These are phyloP conservation scores for Backusella westeae DNA, from an alignment of 192 early-diverging fungal genomes.

Conservation along the genomic window DNA sequence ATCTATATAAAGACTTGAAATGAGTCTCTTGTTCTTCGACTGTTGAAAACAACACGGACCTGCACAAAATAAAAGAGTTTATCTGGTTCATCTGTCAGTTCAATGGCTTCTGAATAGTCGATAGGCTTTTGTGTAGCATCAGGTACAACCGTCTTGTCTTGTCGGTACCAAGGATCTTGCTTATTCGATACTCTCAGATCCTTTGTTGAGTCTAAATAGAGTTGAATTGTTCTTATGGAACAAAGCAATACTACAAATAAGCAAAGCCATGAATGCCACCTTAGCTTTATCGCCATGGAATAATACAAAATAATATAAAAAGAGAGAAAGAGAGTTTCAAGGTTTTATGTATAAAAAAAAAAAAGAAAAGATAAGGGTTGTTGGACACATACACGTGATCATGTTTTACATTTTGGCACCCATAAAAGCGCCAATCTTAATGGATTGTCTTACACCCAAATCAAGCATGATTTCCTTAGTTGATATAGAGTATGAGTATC, in stretches of 20 bases:
- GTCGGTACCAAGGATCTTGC: constrained; percentile 6
- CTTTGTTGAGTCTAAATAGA: constrained; percentile 7
- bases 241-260: background rate
- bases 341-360: background rate
- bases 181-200: constrained; percentile 9
- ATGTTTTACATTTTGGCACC: constrained; percentile 53
- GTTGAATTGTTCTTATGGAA: background rate
- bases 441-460: constrained; percentile 72
- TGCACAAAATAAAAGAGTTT: constrained; percentile 73
- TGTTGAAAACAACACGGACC: constrained; percentile 25
- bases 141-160: background rate
- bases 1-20: constrained; percentile 43
- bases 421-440: constrained; percentile 72
- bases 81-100: constrained; percentile 34
- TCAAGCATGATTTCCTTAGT: constrained; percentile 76
- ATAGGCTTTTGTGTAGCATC: background rate
- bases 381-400: background rate
- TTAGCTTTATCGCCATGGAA: background rate
- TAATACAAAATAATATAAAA: constrained; percentile 4
- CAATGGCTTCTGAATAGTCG: background rate
- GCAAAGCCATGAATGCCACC: background rate
- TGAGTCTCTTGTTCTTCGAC: background rate
- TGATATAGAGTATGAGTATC: background rate
- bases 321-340: background rate
- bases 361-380: background rate